Evolutionary conservation across 169 alveolate species (phyloP), one percentile per base, ranked within the genome.

Genomic region (Plasmodium yoelii): DNA sequence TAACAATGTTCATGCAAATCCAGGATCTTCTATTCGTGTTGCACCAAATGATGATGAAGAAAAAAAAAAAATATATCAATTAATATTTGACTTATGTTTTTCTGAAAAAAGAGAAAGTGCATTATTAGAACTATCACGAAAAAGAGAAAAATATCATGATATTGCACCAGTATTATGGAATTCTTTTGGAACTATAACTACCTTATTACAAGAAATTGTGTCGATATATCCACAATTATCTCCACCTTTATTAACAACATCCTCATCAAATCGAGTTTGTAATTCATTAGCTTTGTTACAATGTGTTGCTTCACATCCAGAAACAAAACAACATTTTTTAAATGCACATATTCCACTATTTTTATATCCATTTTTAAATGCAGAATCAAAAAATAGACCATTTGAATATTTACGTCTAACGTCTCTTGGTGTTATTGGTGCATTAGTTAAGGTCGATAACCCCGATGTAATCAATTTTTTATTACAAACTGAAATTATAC

Each of bases 361-460:
- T 89, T 94, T 99, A 28, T 99, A 97, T 89, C 99, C 99, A 4
- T 98, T 99, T 91, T 93, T 99, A 59, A 99, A 98, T 84, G 97
- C 99, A 34, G 96, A 97, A 34, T 95, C 97, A 15, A 98, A 98
- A 77, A 96, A 98, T 53, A 95, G 99, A 77, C 99, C 99, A 1
- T 97, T 97, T 88, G 99, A 99, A 94, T 98, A 98, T 91, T 91
- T 98, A 63, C 97, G 99, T 61, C 96, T 99, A 60, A 99, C 99
- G 0, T 96, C 99, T 9, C 93, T 99, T 34, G 99, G 99, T 39
- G 99, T 99, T 18, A 98, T 99, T 44, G 99, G 99, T n/a, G 99
- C 99, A 28, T 94, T 99, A 22, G 99, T 99, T 12, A 98, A 98
- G 95, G 99, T 98, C 22, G 99, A 98, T 88, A 99, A 98, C 87